Conservation (phyloP, 73 alveolate species). For the Stentor coeruleus region DNA sequence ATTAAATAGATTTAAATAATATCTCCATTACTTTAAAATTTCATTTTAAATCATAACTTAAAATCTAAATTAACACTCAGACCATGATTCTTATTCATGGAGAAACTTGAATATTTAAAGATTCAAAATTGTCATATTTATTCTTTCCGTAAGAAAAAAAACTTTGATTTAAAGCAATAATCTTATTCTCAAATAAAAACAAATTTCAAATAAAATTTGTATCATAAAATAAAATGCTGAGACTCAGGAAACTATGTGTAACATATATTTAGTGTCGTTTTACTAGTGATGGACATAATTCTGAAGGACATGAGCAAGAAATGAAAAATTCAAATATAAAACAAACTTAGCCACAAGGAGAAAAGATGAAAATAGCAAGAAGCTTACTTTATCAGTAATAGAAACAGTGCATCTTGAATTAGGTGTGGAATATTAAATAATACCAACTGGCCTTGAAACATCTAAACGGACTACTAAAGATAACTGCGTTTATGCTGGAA, state of each 20-base stretch:
- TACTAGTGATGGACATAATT: not conserved
- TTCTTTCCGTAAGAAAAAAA: too few species aligned
- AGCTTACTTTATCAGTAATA: not conserved
- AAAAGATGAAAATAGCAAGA: not conserved
- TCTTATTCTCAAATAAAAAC: not conserved
- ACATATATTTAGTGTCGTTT: not conserved
- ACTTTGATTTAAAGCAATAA: not conserved
- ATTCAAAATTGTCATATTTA: too few species aligned
- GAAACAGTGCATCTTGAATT: not conserved
- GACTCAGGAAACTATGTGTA: not conserved
- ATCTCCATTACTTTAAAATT: too few species aligned
- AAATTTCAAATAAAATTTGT: too few species aligned
- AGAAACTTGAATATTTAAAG: not conserved
- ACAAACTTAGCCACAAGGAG: not conserved
- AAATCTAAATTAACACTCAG: not conserved
- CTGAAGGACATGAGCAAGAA: not conserved
- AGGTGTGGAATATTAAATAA: not conserved
- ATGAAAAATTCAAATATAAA: too few species aligned
- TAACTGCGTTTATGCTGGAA: not conserved
- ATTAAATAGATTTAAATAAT: too few species aligned
- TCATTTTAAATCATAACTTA: too few species aligned
- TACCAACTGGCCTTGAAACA: not conserved
- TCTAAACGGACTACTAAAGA: not conserved
- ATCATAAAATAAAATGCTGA: not conserved
- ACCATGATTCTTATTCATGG: not conserved